These are phyloP conservation scores for Dioszegia aurantiaca DNA, from an alignment of 768 basidiomycete species.

Conservation along the genomic window DNA sequence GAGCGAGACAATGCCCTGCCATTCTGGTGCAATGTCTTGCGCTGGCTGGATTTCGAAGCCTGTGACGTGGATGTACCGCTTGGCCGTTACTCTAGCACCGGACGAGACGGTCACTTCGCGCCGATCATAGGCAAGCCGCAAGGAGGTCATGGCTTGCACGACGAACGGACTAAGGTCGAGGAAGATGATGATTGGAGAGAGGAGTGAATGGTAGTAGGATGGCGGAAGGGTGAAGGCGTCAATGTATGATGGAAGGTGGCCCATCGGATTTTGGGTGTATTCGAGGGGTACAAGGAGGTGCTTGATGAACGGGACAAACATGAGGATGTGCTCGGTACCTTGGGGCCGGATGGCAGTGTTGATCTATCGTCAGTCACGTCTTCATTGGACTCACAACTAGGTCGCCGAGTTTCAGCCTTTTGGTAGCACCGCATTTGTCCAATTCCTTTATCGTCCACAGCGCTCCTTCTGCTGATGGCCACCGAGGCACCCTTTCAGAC, in stretches of 20 bases:
- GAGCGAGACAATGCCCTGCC: slow-evolving; percentile 51
- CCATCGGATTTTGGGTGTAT: slow-evolving; percentile 32
- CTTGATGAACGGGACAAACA: slow-evolving; percentile 45
- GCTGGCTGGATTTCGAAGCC: slow-evolving; percentile 42
- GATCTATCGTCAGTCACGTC: slow-evolving; percentile 23
- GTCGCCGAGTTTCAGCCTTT: slow-evolving; percentile 42
- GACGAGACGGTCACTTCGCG: slow-evolving; percentile 48
- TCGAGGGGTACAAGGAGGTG: slow-evolving; percentile 48
- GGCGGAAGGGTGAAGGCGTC: slow-evolving; percentile 50
- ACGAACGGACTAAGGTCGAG: slow-evolving; percentile 49
- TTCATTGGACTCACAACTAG: slow-evolving; percentile 29
- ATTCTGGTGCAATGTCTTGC: slow-evolving; percentile 29
- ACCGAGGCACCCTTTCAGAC: slow-evolving; percentile 35
- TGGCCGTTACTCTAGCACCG: slow-evolving; percentile 48
- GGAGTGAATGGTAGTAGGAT: slow-evolving; percentile 48
- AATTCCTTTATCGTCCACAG: slow-evolving; percentile 36
- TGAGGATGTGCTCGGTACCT: slow-evolving; percentile 40
- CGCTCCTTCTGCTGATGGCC: slow-evolving; percentile 51
- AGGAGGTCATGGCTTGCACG: slow-evolving; percentile 25
- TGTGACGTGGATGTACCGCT: slow-evolving; percentile 52
- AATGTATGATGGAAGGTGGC: slow-evolving; percentile 48
- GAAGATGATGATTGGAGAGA: slow-evolving; percentile 46
- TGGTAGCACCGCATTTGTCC: slow-evolving; percentile 49
- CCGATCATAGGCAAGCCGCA: slow-evolving; percentile 49
- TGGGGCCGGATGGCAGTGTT: slow-evolving; percentile 47